Base-by-base conservation (phyloP, 257 asterid species). In the Marsdenia floribunda region DNA sequence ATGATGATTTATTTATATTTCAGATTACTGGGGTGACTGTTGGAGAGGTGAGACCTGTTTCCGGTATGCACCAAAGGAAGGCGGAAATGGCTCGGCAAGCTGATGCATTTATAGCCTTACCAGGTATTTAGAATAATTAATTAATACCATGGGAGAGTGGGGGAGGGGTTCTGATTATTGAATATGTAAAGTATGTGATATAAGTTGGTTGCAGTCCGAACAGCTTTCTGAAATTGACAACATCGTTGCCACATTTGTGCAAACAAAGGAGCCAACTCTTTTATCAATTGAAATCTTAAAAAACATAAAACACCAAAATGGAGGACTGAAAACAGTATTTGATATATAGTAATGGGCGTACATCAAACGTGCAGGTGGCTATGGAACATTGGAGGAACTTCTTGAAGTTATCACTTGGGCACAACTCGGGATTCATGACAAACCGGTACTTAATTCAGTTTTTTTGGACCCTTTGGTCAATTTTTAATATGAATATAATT, bases 1-100 rank as follows among this genome's bases (percentile, higher is more conserved):
- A 49, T 49, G 8, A 49, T 49, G 18, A 49, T 49, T 49, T 14
- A 49, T 49, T 11, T 8, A 44, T 44, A 60, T 66, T n/a, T 74
- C 86, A 93, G 98, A 91, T 93, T 15, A 93, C 97, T 24, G 98
- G 98, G 69, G 98, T 90, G 79, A 88, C 91, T 4, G 87, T 93
- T 6, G 98, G 98, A 77, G 98, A 93, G 84, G 98, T 93, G 69
- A 88, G 89, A 76, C 91, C 96, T 0, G 98, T 93, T 54, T 82
- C 97, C 5, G 92, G 89, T 6, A 93, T 93, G 98, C 98, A 93
- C 64, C 98, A 93, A 70, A 88, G 98, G 46, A 93, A 93, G 44
- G 98, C 98, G 69, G 98, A 93, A 86, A 93, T 93, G 98, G 96
- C 96, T 63, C 88, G 92, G 54, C 97, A 88, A 80, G 96, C 98